Evolutionary conservation across 805 yeast genomes (phyloP).

Genomic region (Yarrowia sp.): DNA sequence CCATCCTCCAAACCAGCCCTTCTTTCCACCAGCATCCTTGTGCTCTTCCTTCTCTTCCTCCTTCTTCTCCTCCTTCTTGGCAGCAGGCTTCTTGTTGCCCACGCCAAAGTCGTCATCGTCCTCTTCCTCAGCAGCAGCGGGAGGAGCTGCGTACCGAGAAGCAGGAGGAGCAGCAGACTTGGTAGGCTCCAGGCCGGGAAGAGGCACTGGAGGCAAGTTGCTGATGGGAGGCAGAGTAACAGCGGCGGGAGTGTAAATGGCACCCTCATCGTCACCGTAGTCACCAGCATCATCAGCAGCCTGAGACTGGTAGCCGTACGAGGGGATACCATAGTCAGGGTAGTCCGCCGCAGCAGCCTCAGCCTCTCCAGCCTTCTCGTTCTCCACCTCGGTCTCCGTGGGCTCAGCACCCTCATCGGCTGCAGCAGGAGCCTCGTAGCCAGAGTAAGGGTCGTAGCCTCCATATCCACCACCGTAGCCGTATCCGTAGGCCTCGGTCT

Average conservation of each 20-base stretch:
- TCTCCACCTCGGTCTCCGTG: slow-evolving; percentile 45
- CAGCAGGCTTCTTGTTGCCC: slow-evolving; percentile 44
- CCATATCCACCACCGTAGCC: slow-evolving; percentile 35
- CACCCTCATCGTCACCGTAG: slow-evolving; percentile 40
- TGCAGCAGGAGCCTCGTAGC: slow-evolving; percentile 40
- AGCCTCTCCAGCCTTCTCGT: slow-evolving; percentile 38
- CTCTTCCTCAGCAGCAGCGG: slow-evolving; percentile 41
- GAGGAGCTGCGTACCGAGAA: slow-evolving; percentile 24
- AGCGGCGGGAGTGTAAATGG: slow-evolving; percentile 39
- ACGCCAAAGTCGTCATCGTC: slow-evolving; percentile 43
- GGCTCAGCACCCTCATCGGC: slow-evolving; percentile 41
- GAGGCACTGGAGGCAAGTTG: slow-evolving; percentile 28
- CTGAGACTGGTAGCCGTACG: slow-evolving; percentile 42
- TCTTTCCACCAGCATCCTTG: slow-evolving; percentile 45
- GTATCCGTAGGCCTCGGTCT: slow-evolving; percentile 18
- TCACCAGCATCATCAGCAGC: slow-evolving; percentile 40
- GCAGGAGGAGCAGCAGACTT: slow-evolving; percentile 36
- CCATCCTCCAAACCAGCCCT: slow-evolving; percentile 67
- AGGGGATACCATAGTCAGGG: slow-evolving; percentile 42
- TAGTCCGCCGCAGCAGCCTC: slow-evolving; percentile 43
- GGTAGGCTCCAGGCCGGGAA: slow-evolving; percentile 38
- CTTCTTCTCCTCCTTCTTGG: slow-evolving; percentile 44
- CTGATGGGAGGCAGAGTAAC: slow-evolving; percentile 32
- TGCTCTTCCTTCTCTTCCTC: slow-evolving; percentile 43
- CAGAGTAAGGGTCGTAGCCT: slow-evolving; percentile 43